Conservation (phyloP, 371 early-diverging fungal genomes). For the Lichtheimia corymbifera region DNA sequence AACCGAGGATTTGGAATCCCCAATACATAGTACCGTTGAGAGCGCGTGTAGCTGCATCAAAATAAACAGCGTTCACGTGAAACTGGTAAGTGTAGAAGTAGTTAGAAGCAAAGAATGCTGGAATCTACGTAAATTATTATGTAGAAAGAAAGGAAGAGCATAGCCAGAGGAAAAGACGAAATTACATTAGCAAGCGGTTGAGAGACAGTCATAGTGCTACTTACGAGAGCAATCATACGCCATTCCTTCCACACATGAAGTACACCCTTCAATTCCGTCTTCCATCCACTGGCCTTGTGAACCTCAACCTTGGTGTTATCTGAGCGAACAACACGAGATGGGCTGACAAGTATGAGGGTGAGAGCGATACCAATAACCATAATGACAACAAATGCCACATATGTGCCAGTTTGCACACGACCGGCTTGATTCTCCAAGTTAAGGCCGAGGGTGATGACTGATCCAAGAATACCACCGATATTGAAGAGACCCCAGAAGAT, state of each 20-base stretch:
- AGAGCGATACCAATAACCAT: slow-evolving; percentile 58
- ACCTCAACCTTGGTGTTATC: slow-evolving; percentile 61
- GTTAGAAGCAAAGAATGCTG: slow-evolving; percentile 74
- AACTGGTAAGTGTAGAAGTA: slow-evolving; percentile 79
- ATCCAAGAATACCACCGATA: slow-evolving; percentile 75
- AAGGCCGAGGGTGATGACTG: slow-evolving; percentile 60
- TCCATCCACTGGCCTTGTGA: slow-evolving; percentile 46
- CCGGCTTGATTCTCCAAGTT: slow-evolving; percentile 47
- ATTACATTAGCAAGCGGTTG: neutral
- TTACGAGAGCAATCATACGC: slow-evolving; percentile 45
- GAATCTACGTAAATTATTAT: slow-evolving; percentile 23
- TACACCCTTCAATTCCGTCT: slow-evolving; percentile 54
- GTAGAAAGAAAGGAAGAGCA: slow-evolving; percentile 57
- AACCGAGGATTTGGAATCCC: slow-evolving; percentile 68
- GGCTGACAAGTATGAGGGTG: slow-evolving; percentile 53
- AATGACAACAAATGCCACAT: slow-evolving; percentile 62
- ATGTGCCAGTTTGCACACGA: slow-evolving; percentile 52
- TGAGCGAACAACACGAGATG: slow-evolving; percentile 51
- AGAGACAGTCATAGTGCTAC: neutral
- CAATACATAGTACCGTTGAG: slow-evolving; percentile 75
- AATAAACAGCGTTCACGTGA: slow-evolving; percentile 47
- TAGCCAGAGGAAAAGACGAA: neutral
- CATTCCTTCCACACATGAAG: slow-evolving; percentile 60
- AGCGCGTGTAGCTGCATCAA: slow-evolving; percentile 60
- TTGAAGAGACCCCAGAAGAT: slow-evolving; percentile 78